phyloP scores from a whole-genome alignment of 2,329 filamentous ascomycete genomes.

The Diaporthe sp. region DNA sequence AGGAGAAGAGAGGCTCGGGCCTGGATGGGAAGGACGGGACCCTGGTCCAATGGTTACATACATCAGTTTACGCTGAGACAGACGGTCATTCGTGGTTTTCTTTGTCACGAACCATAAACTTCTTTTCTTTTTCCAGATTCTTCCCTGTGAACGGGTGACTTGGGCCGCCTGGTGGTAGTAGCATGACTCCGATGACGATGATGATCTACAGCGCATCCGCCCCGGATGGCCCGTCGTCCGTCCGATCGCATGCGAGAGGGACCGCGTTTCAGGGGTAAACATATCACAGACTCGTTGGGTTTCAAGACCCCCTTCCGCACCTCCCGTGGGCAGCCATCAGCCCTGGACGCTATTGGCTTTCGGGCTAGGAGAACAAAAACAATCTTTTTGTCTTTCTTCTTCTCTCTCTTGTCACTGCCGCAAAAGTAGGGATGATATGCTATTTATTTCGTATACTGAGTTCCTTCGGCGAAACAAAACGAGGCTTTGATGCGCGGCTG shows the following conservation, averaged over 20 bases:
- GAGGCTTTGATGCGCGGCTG: not conserved
- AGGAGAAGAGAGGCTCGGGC: slow-evolving; percentile 24
- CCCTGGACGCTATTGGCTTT: not conserved
- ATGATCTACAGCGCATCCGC: slow-evolving; percentile 16
- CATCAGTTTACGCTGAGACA: slow-evolving; percentile 17
- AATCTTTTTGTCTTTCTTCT: not conserved
- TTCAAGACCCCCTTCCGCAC: slow-evolving; percentile 35
- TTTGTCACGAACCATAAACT: slow-evolving; percentile 3
- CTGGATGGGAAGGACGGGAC: slow-evolving; percentile 7
- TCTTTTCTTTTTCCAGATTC: not conserved
- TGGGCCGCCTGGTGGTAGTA: not conserved
- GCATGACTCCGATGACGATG: slow-evolving; percentile 15
- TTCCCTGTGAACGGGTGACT: not conserved
- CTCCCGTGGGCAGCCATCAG: slow-evolving; percentile 19
- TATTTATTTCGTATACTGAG: not conserved
- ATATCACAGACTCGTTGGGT: slow-evolving; percentile 38
- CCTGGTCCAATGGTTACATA: slow-evolving; percentile 19
- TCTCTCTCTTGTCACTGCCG: not conserved
- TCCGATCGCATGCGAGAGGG: slow-evolving; percentile 1
- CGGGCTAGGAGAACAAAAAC: not conserved
- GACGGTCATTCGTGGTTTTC: not conserved
- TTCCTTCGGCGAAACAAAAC: slow-evolving; percentile 5
- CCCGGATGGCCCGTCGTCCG: not conserved
- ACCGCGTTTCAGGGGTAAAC: slow-evolving; percentile 36
- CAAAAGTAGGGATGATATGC: not conserved